These are phyloP conservation scores for Barnettozyma vustinii DNA, from an alignment of 805 yeast genomes.

Conservation along the genomic window DNA sequence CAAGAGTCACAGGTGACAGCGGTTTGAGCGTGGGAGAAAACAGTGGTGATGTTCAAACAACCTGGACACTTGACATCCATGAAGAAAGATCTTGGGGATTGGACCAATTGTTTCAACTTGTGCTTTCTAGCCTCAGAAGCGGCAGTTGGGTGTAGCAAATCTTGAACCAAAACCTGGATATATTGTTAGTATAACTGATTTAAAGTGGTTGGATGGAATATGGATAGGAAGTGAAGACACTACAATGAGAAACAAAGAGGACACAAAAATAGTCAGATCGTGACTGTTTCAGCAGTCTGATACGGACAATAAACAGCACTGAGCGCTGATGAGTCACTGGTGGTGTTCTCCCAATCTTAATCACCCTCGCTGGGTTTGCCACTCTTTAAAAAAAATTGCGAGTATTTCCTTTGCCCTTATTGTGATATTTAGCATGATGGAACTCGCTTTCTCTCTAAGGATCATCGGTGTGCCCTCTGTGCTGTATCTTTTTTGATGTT, in stretches of 20 bases:
- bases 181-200: conserved; percentile 19
- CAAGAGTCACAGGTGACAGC: conserved; percentile 99
- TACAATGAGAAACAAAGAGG: neutral
- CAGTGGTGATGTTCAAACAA: conserved; percentile 98
- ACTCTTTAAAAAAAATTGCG: too few species aligned
- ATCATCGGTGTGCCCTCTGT: neutral
- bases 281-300: too few species aligned
- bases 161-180: conserved; percentile 92
- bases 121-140: conserved; percentile 95
- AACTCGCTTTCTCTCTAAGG: too few species aligned
- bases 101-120: conserved; percentile 96
- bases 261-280: too few species aligned
- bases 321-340: too few species aligned
- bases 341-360: too few species aligned
- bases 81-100: conserved; percentile 97
- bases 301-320: too few species aligned
- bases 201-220: neutral
- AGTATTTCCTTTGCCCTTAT: too few species aligned
- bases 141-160: conserved; percentile 96
- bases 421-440: too few species aligned
- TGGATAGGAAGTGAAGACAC: neutral
- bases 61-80: conserved; percentile 99
- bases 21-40: conserved; percentile 99
- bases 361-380: too few species aligned
- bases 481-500: neutral